Percentiles rank a stretch among this genome's conserved stretches.
Conservation (phyloP, 805 yeast species). For the Scheffersomyces coipomensis region DNA sequence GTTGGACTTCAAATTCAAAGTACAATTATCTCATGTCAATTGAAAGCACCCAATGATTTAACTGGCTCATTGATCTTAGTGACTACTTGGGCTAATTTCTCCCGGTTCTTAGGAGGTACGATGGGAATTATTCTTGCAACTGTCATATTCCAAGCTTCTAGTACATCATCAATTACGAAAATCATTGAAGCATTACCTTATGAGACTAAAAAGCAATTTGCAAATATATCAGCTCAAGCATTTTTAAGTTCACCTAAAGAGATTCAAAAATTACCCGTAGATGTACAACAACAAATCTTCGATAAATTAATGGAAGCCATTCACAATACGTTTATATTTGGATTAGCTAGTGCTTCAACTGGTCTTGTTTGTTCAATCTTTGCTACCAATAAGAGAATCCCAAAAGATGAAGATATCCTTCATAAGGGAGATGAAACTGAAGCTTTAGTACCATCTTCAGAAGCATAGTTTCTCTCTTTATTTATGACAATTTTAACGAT, state of each 20-base stretch:
- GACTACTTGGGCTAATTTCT: conserved; percentile 32
- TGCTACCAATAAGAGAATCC: conserved; percentile 42
- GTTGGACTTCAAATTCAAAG: conserved; percentile 38
- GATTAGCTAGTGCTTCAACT: conserved; percentile 32
- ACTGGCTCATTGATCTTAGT: conserved; percentile 35
- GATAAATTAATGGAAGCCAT: conserved; percentile 37
- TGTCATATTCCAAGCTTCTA: conserved; percentile 23
- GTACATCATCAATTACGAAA: conserved; percentile 12
- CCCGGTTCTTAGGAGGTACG: conserved; percentile 31
- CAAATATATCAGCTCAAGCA: conserved; percentile 11
- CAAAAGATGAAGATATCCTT: conserved; percentile 24
- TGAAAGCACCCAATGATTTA: conserved; percentile 32
- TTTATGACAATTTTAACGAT: too few relatives aligned
- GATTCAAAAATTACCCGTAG: conserved; percentile 22
- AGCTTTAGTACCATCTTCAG: too few relatives aligned
- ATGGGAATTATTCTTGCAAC: conserved; percentile 30
- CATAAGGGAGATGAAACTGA: conserved; percentile 9
- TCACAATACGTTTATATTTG: conserved; percentile 38
- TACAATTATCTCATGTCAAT: conserved; percentile 32
- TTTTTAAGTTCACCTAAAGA: conserved; percentile 12
- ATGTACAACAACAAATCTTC: conserved; percentile 18
- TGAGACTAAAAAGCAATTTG: conserved; percentile 3
- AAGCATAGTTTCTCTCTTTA: too few relatives aligned
- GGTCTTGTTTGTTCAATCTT: conserved; percentile 31
- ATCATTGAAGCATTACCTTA: conserved; percentile 5